phyloP scores from a whole-genome alignment of 2,329 filamentous ascomycete species.

The Ophiostoma sp. region DNA sequence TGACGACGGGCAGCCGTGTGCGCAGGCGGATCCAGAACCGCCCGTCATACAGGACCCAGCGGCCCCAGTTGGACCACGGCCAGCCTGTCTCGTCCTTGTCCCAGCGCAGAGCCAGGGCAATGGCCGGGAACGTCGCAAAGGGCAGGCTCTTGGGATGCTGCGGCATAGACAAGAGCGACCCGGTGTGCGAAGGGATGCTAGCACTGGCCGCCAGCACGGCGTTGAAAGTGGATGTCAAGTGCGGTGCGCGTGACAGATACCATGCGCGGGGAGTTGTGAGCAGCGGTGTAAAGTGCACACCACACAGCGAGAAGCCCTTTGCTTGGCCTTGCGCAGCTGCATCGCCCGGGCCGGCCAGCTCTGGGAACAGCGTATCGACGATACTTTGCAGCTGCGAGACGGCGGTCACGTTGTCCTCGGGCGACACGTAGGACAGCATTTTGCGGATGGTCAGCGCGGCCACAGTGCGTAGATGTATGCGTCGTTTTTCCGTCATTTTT shows the following conservation, averaged over 20 bases:
- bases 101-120: conserved; percentile 22
- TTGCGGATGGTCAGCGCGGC: conserved; percentile 45
- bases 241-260: conserved; percentile 23
- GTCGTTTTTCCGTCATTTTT: conserved; percentile 28
- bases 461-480: conserved; percentile 38
- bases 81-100: conserved; percentile 21
- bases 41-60: conserved; percentile 50
- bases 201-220: conserved; percentile 33
- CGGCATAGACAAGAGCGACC: conserved; percentile 4
- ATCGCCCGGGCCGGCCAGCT: conserved; percentile 32
- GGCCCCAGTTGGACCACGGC: conserved; percentile 32
- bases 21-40: conserved; percentile 55
- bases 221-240: not conserved
- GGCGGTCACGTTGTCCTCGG: conserved; percentile 41
- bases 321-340: no score
- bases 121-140: conserved; percentile 24
- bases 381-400: conserved; percentile 42
- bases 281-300: conserved; percentile 44
- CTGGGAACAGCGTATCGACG: conserved; percentile 46
- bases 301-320: conserved; percentile 42
- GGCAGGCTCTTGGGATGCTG: not conserved
- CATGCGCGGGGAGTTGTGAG: conserved; percentile 35
- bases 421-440: conserved; percentile 47
- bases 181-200: conserved; percentile 30
- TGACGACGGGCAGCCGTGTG: conserved; percentile 39